Evolutionary conservation across 352 stramenopile genomes (phyloP).

Genomic region (Phytophthora niederhauseri): DNA sequence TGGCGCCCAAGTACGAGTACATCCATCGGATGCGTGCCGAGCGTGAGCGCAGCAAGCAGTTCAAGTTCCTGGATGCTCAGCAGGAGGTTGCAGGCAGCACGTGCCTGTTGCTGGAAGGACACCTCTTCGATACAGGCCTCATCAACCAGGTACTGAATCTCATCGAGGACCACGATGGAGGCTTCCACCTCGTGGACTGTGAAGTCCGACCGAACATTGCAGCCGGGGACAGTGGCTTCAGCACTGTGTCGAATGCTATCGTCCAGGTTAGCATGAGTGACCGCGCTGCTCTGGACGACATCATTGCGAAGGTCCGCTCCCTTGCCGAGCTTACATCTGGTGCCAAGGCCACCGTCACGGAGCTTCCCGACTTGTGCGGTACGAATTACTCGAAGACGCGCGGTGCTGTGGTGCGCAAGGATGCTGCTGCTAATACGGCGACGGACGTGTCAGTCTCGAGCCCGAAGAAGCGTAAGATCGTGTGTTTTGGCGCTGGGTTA

Average conservation of each 20-base stretch:
- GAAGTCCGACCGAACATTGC: conserved; percentile 86
- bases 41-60: conserved; percentile 71
- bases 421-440: conserved; percentile 48
- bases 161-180: conserved; percentile 88
- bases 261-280: conserved; percentile 84
- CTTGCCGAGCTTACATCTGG: conserved; percentile 85
- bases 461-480: conserved; percentile 78
- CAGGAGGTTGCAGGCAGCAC: conserved; percentile 79
- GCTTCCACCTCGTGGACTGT: conserved; percentile 93
- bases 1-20: conserved; percentile 91
- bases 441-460: conserved; percentile 55
- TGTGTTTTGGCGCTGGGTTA: conserved; percentile 88
- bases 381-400: conserved; percentile 80
- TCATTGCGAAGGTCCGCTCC: conserved; percentile 86
- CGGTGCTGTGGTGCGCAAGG: conserved; percentile 48
- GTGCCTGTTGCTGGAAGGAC: conserved; percentile 87
- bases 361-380: conserved; percentile 81
- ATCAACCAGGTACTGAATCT: conserved; percentile 97
- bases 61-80: conserved; percentile 70
- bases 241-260: conserved; percentile 71
- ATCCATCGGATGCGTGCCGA: conserved; percentile 92
- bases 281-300: conserved; percentile 76
- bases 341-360: conserved; percentile 86
- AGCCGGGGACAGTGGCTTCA: conserved; percentile 24
- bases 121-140: conserved; percentile 96